Percentiles rank a stretch among this genome's conserved stretches.
These are phyloP conservation scores for Fistulinella prunicolor DNA, from an alignment of 768 basidiomycete species.

Conservation along the genomic window DNA sequence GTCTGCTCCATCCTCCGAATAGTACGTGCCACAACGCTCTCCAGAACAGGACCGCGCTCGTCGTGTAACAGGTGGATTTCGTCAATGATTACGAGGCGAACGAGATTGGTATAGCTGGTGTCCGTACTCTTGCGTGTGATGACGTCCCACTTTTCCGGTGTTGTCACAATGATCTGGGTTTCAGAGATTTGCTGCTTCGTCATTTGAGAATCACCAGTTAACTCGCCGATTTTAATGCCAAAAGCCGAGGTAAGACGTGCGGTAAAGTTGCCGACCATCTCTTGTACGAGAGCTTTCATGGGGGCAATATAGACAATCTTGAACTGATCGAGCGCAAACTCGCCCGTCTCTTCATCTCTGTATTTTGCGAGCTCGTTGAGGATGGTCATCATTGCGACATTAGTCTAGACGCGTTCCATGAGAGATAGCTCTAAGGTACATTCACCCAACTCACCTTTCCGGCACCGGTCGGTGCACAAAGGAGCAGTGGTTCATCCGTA, in stretches of 20 bases:
- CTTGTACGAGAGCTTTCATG: slow-evolving; percentile 99
- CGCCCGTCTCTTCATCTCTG: slow-evolving; percentile 76
- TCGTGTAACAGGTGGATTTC: slow-evolving; percentile 98
- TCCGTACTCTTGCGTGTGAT: slow-evolving; percentile 98
- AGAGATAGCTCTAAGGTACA: background rate
- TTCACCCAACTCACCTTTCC: slow-evolving; percentile 72
- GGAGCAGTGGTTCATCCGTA: slow-evolving; percentile 88
- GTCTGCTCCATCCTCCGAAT: slow-evolving; percentile 95
- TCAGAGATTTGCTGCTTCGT: slow-evolving; percentile 96
- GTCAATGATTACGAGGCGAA: slow-evolving; percentile 94
- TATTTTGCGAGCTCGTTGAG: slow-evolving; percentile 88
- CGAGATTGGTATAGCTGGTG: slow-evolving; percentile 94
- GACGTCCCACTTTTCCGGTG: slow-evolving; percentile 99
- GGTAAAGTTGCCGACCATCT: slow-evolving; percentile 95
- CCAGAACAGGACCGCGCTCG: slow-evolving; percentile 95
- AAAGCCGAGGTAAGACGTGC: slow-evolving; percentile 59
- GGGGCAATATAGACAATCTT: slow-evolving; percentile 98
- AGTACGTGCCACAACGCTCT: slow-evolving; percentile 85
- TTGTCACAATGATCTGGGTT: slow-evolving; percentile 97
- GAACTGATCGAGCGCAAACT: slow-evolving; percentile 84
- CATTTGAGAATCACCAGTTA: slow-evolving; percentile 97
- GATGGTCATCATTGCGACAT: slow-evolving; percentile 94
- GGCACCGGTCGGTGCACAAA: slow-evolving; percentile 98
- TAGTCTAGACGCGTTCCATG: slow-evolving; percentile 59
- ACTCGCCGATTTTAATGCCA: slow-evolving; percentile 87